Percentiles rank a stretch among this genome's conserved stretches.
phyloP scores from a whole-genome alignment of 768 basidiomycete species.

The Termitomyces sp. region DNA sequence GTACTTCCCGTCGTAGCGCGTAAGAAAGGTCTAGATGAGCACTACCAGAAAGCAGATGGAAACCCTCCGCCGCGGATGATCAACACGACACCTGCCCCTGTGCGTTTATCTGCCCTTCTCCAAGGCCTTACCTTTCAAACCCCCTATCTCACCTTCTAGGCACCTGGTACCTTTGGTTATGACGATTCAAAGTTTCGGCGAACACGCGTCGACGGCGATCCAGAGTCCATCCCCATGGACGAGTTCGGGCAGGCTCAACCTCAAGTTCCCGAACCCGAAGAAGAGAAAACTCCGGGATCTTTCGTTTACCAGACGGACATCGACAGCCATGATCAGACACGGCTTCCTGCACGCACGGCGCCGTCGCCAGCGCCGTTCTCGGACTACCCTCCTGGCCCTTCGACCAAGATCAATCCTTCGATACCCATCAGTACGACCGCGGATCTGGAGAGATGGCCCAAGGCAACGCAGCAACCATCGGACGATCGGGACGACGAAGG shows the following conservation, averaged over 20 bases:
- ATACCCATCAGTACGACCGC: slow-evolving; percentile 7
- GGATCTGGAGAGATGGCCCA: slow-evolving; percentile 23
- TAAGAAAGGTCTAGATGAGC: slow-evolving; percentile 73
- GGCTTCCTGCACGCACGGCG: slow-evolving; percentile 31
- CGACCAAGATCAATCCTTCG: slow-evolving; percentile 19
- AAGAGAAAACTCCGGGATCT: slow-evolving; percentile 21
- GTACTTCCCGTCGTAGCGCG: slow-evolving; percentile 82
- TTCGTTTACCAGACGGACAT: slow-evolving; percentile 15
- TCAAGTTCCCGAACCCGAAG: slow-evolving; percentile 16
- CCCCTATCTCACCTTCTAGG: slow-evolving; percentile 35
- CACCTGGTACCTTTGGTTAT: slow-evolving; percentile 81
- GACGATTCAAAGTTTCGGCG: slow-evolving; percentile 69
- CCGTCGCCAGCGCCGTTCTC: slow-evolving; percentile 64
- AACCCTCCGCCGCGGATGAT: slow-evolving; percentile 51
- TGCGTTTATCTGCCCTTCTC: slow-evolving; percentile 32
- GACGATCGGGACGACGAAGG: slow-evolving; percentile 44
- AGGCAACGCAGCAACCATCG: slow-evolving; percentile 38
- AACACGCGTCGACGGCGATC: slow-evolving; percentile 29
- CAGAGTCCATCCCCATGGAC: slow-evolving; percentile 54
- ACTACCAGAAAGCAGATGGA: slow-evolving; percentile 70
- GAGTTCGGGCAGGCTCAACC: slow-evolving; percentile 56
- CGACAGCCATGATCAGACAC: slow-evolving; percentile 24
- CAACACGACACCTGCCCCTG: slow-evolving; percentile 50
- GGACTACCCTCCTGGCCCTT: slow-evolving; percentile 44
- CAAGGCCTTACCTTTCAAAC: background rate